Evolutionary conservation across 108 stramenopile genomes (phyloP).

Genomic region (Epithemia pelagica): DNA sequence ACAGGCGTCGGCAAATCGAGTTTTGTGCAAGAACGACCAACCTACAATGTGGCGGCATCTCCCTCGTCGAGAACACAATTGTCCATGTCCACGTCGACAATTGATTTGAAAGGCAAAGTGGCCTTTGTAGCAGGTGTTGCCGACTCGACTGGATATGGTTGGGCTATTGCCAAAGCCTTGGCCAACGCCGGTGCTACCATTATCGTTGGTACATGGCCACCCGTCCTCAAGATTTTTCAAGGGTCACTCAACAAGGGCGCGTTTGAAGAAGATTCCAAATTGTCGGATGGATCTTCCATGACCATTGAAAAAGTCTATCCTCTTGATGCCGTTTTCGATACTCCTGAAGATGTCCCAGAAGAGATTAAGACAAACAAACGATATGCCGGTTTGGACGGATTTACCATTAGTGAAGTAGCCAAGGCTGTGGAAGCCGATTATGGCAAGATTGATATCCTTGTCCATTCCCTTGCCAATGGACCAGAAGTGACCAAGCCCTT

Average conservation of each 20-base stretch:
- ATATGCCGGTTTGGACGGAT: constrained; percentile 90
- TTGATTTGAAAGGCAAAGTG: constrained; percentile 87
- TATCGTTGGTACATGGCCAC: constrained; percentile 98
- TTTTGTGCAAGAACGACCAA: too few species aligned
- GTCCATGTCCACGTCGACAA: constrained; percentile 39
- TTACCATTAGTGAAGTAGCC: constrained; percentile 93
- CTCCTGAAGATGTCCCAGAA: constrained; percentile 90
- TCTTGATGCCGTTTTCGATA: constrained; percentile 95
- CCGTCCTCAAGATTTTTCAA: constrained; percentile 94
- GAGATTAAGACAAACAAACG: constrained; percentile 92
- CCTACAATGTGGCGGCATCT: too few species aligned
- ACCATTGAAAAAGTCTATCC: constrained; percentile 93
- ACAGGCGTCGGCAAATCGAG: too few species aligned
- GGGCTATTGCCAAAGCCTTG: constrained; percentile 94
- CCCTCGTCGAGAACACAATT: constrained; percentile 18
- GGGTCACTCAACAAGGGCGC: constrained; percentile 78
- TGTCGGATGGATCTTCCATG: constrained; percentile 84
- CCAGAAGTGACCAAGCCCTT: constrained; percentile 98
- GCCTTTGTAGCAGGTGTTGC: constrained; percentile 97
- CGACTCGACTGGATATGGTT: constrained; percentile 96
- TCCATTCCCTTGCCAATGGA: constrained; percentile 98
- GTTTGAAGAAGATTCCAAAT: constrained; percentile 80
- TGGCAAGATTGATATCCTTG: constrained; percentile 94
- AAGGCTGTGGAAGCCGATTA: constrained; percentile 92
- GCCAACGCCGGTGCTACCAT: constrained; percentile 95